These are phyloP conservation scores for Geotrichum citri-aurantii DNA, from an alignment of 1,139 yeast species.

Conservation along the genomic window DNA sequence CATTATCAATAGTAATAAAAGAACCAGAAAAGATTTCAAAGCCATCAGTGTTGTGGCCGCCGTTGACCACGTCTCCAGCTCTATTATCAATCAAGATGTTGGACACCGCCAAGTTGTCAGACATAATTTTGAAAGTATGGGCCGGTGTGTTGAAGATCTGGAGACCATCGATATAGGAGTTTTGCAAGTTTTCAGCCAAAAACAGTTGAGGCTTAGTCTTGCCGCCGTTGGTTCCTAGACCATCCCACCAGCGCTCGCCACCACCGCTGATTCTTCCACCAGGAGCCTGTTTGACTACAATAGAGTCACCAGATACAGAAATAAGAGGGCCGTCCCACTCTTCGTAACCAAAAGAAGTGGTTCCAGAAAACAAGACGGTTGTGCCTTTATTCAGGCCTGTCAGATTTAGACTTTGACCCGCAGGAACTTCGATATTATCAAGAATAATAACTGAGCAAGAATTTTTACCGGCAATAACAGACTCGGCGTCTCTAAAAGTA, in stretches of 20 bases:
- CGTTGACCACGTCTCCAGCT: background rate
- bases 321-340: constrained; percentile 8
- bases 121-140: constrained; percentile 4
- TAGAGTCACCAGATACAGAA: constrained; percentile 1
- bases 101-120: background rate
- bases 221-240: constrained; percentile 3
- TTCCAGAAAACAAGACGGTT: constrained; percentile 8
- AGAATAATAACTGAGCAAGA: constrained; percentile 2
- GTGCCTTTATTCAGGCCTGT: constrained; percentile 4
- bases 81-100: constrained; percentile 2
- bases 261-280: constrained; percentile 5
- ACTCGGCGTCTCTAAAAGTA: constrained; percentile 1
- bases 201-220: constrained; percentile 10
- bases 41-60: constrained; percentile 10
- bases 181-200: background rate
- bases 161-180: constrained; percentile 3
- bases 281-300: constrained; percentile 3
- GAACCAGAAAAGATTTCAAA: background rate
- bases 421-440: constrained; percentile 5
- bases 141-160: constrained; percentile 6
- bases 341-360: constrained; percentile 5
- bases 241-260: constrained; percentile 13
- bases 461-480: constrained; percentile 4
- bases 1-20: constrained; percentile 1
- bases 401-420: constrained; percentile 4